Base-by-base conservation (phyloP, 2,329 filamentous ascomycete genomes). In the Exophiala calicioides region DNA sequence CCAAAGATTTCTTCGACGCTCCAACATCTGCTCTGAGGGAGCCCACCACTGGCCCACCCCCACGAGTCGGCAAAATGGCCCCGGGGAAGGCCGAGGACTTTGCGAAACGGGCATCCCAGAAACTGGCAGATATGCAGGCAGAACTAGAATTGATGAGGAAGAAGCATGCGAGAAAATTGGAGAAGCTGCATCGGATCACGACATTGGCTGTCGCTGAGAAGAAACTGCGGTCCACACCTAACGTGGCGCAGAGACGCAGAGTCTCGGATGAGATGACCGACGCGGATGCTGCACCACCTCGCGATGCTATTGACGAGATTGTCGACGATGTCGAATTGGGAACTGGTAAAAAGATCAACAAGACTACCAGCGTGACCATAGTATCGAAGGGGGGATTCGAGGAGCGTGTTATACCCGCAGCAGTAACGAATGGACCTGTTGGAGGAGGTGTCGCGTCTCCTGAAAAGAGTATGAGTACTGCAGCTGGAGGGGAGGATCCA, bases 101-200 rank as follows among this genome's bases (percentile, higher is more conserved):
- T 66, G 83, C 86, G 47, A 85, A 86, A 62, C 82, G 90, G 26
- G 86, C 90, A 2, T 72, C 80, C 16, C 80, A 85, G 36, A 85
- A 86, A 61, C 77, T 93, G 8, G 77, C 80, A 6, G 80, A 86
- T 20, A 86, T 88, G 39, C 81, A 87, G 51, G 81, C 81, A 1
- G 90, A 97, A 60, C 89, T 97, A 44, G 86, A 90, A 58, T 83
- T 81, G 58, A 84, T 97, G 79, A 88, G 89, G 67, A 80, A 79
- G 24, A 81, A 85, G 20, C 91, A 98, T 65, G 83, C 81, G 2
- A 82, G 81, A 60, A 79, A 84, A 47, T 79, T 97, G 70, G 81
- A 82, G 18, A 85, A 84, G 55, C 79, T 95, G 58, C 85, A 84
- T 65, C 79, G 81, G 44, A 83, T 81, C 43, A 85, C 85, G 5